Evolutionary conservation across 2,329 filamentous ascomycete genomes (phyloP), one percentile per base, ranked within the genome.

Genomic region (Xylariomycetidae sp.): DNA sequence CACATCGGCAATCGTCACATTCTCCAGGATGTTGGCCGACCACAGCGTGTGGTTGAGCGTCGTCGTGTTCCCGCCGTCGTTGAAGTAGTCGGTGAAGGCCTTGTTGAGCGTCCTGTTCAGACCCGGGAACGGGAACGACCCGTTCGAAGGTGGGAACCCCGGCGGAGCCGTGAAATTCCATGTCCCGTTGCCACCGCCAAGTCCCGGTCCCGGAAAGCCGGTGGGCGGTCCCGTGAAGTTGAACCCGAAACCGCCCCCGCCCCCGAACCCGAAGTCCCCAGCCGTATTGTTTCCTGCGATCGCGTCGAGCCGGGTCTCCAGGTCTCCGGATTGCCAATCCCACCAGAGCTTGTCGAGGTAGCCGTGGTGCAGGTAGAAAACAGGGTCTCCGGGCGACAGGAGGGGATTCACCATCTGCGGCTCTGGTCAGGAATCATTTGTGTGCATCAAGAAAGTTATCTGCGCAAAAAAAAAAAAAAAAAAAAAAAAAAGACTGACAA

Each of bases 11-110:
- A 53, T 53, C 1, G 49, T 54, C n/a, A 39, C 27, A 26, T 54
- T 54, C n/a, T 39, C 38, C 40, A 53, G 17, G 5, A 51, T 44
- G 5, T 34, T 37, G 1, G 36, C 48, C 7, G 45, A 46, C 49
- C 49, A 52, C 8, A 54, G 44, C 4, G 39, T 53, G 35, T 54
- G 51, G 27, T 50, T 53, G 26, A 54, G 27, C 17, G 51, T 54
- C 1, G 49, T 51, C 1, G 34, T 23, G 18, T 46, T 45, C 8
- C 46, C 48, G n/a, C 41, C 47, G 13, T 53, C 50, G 30, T 46
- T 45, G 38, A 51, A 51, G 38, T 51, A 46, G 23, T 49, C 38
- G 6, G 38, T 42, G 6, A 49, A 37, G 2, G 45, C 45, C 13
- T 25, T 31, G 36, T 49, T 38, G 12, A 41, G 18, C 4, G 36